A percentile compares a stretch with the other conserved stretches of the same genome.
Conservation (phyloP, 73 alveolate genomes). For the Breviolum minutum region DNA sequence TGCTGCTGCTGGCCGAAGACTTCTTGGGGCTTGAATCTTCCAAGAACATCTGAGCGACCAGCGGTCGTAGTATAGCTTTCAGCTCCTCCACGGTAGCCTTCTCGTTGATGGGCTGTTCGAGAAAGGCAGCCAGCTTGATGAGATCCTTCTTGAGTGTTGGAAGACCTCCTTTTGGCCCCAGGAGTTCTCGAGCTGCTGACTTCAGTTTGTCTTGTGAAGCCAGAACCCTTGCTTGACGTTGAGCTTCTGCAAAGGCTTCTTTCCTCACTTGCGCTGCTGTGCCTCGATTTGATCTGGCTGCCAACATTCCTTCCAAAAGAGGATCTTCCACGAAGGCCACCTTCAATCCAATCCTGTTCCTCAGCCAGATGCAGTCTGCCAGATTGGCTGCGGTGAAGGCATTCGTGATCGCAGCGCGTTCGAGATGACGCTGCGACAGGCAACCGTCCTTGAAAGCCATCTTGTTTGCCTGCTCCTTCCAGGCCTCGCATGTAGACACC, state of each 20-base stretch:
- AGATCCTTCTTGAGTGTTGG: constrained; percentile 1
- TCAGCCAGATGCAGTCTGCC: neutral
- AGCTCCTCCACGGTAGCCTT: neutral
- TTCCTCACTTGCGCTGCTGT: neutral
- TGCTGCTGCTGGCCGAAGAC: too few species aligned
- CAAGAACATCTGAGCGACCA: too few species aligned
- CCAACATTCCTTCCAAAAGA: neutral
- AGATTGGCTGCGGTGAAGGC: neutral
- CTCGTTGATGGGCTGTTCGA: neutral
- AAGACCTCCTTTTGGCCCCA: neutral
- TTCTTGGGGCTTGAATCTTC: too few species aligned
- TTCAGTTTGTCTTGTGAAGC: neutral
- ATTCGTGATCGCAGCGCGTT: neutral
- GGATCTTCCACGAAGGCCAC: constrained; percentile 38
- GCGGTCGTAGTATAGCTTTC: neutral
- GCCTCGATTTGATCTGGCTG: neutral
- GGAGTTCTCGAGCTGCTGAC: neutral
- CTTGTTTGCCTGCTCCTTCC: neutral
- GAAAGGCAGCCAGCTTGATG: neutral
- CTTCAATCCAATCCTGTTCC: neutral
- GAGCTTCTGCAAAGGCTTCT: neutral
- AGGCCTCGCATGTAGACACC: neutral
- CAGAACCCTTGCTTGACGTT: neutral
- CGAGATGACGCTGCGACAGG: neutral
- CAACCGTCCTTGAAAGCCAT: neutral